phyloP scores from a whole-genome alignment of 768 basidiomycete genomes.

The Boletus rubropictus region DNA sequence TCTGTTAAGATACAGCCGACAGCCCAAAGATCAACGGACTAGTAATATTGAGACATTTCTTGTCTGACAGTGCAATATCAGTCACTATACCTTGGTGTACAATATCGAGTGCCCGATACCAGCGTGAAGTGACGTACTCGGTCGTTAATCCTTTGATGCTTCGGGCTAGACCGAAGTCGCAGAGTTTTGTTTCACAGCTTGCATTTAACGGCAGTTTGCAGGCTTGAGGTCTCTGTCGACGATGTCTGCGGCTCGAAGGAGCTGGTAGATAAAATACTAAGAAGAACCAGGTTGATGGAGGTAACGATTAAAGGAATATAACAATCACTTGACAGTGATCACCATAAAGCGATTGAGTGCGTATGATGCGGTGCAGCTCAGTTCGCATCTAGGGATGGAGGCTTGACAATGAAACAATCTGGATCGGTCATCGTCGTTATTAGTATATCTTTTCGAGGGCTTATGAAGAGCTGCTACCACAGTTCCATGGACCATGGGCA shows the following conservation, averaged over 20 bases:
- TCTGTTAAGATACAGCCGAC: too few species aligned
- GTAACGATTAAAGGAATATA: neutral
- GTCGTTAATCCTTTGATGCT: too few species aligned
- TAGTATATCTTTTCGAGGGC: slow-evolving; percentile 64
- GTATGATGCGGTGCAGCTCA: slow-evolving; percentile 89
- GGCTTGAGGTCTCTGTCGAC: slow-evolving; percentile 78
- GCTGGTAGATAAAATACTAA: slow-evolving; percentile 80
- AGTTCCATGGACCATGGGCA: slow-evolving; percentile 89
- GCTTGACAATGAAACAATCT: slow-evolving; percentile 91
- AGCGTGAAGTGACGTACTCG: too few species aligned
- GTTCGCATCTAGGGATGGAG: slow-evolving; percentile 64
- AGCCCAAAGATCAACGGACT: slow-evolving; percentile 72
- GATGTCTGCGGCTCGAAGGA: slow-evolving; percentile 78
- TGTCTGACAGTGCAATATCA: slow-evolving; percentile 8
- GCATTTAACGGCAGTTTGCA: slow-evolving; percentile 84
- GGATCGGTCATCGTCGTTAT: neutral
- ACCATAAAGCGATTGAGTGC: slow-evolving; percentile 84
- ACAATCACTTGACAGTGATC: slow-evolving; percentile 73
- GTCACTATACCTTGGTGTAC: slow-evolving; percentile 62
- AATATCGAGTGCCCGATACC: slow-evolving; percentile 92
- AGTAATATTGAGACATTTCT: slow-evolving; percentile 1
- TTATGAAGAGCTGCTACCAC: slow-evolving; percentile 85
- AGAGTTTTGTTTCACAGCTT: slow-evolving; percentile 83
- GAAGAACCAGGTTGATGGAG: slow-evolving; percentile 9
- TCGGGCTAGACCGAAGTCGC: slow-evolving; percentile 89